A percentile compares a stretch with the other conserved stretches of the same genome.
Conservation (phyloP, 192 early-diverging fungal genomes). For the Coemansia biformis region DNA sequence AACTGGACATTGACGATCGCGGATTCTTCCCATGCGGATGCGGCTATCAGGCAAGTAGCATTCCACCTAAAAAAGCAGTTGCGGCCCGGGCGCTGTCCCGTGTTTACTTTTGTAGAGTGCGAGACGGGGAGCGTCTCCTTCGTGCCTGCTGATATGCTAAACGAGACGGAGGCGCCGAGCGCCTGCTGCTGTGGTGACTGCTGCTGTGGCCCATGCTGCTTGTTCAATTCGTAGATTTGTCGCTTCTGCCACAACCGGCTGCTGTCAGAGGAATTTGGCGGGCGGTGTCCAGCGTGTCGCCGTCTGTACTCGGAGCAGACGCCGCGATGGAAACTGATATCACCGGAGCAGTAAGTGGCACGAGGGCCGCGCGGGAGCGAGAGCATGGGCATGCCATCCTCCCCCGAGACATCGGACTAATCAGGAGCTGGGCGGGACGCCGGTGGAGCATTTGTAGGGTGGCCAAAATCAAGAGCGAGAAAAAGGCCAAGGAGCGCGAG, state of each 20-base stretch:
- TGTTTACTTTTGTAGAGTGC: no score
- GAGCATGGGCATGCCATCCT: no score
- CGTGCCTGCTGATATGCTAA: no score
- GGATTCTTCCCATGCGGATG: constrained; percentile 98
- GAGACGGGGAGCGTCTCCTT: no score
- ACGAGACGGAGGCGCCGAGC: no score
- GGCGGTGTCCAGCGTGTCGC: constrained; percentile 92
- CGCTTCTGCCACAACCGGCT: constrained; percentile 97
- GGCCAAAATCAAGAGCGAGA: constrained; percentile 68
- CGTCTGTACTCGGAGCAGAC: constrained; percentile 84
- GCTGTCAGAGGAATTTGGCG: constrained; percentile 89
- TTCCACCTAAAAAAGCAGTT: not conserved
- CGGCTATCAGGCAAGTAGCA: constrained; percentile 81
- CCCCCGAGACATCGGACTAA: no score
- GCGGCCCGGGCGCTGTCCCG: no score
- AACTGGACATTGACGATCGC: constrained; percentile 93
- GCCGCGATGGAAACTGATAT: constrained; percentile 63
- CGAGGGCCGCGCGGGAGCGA: no score
- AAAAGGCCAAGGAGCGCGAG: constrained; percentile 88
- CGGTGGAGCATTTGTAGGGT: no score
- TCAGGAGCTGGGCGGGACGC: no score
- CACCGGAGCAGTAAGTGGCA: constrained; percentile 76
- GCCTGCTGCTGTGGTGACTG: no score
- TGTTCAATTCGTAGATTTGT: constrained; percentile 70
- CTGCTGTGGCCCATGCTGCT: no score